These are phyloP conservation scores for Backusella mclennaniae DNA, from an alignment of 192 early-diverging fungal genomes.

Conservation along the genomic window DNA sequence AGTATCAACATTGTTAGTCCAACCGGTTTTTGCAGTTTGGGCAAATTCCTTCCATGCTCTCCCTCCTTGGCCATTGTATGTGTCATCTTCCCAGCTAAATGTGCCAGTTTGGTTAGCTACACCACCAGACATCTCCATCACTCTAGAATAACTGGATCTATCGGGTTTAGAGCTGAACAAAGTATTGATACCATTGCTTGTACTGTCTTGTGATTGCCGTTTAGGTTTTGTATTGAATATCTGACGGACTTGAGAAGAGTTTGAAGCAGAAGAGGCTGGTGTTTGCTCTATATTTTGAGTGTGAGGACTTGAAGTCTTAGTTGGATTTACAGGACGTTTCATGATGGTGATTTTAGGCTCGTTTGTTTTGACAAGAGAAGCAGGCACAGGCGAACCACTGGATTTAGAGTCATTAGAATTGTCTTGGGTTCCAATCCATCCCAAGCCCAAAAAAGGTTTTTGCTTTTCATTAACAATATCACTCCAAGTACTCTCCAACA, in stretches of 20 bases:
- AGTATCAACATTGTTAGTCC: not conserved
- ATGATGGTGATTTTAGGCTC: not conserved
- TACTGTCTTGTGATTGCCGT: not conserved
- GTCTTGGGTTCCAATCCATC: not conserved
- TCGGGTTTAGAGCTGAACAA: not conserved
- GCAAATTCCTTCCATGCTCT: not conserved
- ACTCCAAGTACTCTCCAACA: not conserved
- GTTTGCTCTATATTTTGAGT: not conserved
- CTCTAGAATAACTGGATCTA: not conserved
- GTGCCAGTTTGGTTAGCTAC: not conserved
- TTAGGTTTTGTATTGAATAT: not conserved
- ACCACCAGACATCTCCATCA: not conserved
- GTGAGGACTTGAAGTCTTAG: not conserved
- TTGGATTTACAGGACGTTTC: not conserved
- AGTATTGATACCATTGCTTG: not conserved
- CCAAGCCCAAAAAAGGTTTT: not conserved
- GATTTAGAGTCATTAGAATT: not conserved
- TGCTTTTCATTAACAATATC: not conserved
- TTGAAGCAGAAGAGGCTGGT: not conserved
- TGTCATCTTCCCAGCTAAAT: not conserved
- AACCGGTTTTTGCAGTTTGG: not conserved
- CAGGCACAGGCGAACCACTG: not conserved
- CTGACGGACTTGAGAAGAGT: not conserved
- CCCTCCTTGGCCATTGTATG: not conserved
- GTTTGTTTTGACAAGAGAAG: not conserved